Percentiles rank a stretch among this genome's conserved stretches.
Conservation (phyloP, 1,139 yeast genomes). For the Zhuliangozyma blackwelliae region DNA sequence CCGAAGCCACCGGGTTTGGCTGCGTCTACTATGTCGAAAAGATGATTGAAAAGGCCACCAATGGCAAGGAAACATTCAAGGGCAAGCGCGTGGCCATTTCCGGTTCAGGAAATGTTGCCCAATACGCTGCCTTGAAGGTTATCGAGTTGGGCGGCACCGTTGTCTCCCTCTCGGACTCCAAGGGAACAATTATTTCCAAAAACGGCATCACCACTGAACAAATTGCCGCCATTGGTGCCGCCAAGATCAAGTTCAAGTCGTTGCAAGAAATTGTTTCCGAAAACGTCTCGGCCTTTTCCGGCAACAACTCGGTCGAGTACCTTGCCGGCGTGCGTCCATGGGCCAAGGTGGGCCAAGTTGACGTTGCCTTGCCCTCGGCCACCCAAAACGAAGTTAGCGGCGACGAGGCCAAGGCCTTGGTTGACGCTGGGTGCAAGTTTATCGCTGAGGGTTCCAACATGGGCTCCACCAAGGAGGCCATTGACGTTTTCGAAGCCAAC, state of each 20-base stretch:
- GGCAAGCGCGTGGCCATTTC: constrained; percentile 96
- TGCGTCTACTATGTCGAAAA: constrained; percentile 94
- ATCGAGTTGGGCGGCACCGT: constrained; percentile 96
- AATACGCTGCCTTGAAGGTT: constrained; percentile 95
- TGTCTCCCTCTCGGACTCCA: constrained; percentile 90
- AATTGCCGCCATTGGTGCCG: constrained; percentile 69
- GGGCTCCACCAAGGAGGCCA: constrained; percentile 98
- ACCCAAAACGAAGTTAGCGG: constrained; percentile 98
- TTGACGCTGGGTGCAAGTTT: constrained; percentile 86
- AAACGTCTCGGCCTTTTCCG: constrained; percentile 56
- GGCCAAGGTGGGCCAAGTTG: constrained; percentile 87
- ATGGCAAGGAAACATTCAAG: constrained; percentile 80
- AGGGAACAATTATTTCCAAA: constrained; percentile 78
- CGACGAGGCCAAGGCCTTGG: constrained; percentile 91
- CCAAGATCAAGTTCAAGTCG: constrained; percentile 78
- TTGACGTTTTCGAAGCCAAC: constrained; percentile 86
- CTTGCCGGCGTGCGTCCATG: constrained; percentile 95
- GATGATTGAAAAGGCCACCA: constrained; percentile 91
- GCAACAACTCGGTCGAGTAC: constrained; percentile 58
- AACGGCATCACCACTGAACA: constrained; percentile 81
- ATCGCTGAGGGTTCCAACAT: constrained; percentile 99
- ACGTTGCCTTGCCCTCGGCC: constrained; percentile 96
- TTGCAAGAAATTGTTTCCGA: constrained; percentile 61
- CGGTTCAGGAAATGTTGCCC: constrained; percentile 99
- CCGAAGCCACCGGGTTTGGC: constrained; percentile 99